These are phyloP conservation scores for Syncephalastrum contaminatum DNA, from an alignment of 371 early-diverging fungal species.

Conservation along the genomic window DNA sequence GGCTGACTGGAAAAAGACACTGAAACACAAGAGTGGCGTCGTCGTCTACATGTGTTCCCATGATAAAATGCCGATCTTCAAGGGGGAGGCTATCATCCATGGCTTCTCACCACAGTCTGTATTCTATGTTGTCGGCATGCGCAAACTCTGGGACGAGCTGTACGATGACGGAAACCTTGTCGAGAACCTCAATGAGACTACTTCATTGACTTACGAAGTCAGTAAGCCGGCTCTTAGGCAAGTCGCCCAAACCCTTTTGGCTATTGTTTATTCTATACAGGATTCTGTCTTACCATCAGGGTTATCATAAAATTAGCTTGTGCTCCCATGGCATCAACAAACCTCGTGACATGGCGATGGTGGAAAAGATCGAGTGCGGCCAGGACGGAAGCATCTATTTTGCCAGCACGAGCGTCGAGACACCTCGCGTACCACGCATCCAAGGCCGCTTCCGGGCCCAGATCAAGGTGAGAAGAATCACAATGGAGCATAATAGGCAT, in stretches of 20 bases:
- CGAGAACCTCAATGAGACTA: constrained; percentile 48
- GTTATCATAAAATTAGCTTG: not conserved
- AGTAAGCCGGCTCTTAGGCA: constrained; percentile 45
- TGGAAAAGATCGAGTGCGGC: constrained; percentile 50
- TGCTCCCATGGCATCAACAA: constrained; percentile 17
- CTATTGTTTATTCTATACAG: not conserved
- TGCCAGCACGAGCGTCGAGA: constrained; percentile 66
- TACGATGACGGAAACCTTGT: constrained; percentile 56
- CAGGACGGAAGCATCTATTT: constrained; percentile 52
- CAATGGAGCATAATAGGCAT: too few species aligned
- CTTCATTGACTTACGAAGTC: constrained; percentile 50
- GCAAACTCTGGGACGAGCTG: constrained; percentile 66
- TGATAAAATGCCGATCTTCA: constrained; percentile 61
- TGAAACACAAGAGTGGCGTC: constrained; percentile 61
- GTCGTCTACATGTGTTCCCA: constrained; percentile 53
- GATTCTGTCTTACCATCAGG: constrained; percentile 1
- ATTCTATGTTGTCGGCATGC: constrained; percentile 66
- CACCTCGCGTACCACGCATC: constrained; percentile 59
- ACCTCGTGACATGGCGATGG: constrained; percentile 39
- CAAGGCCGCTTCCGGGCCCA: constrained; percentile 56
- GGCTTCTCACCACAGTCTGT: constrained; percentile 67
- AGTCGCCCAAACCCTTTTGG: constrained; percentile 2
- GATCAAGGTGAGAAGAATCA: constrained; percentile 41
- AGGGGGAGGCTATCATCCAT: constrained; percentile 62
- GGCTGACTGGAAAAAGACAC: constrained; percentile 66